Base-by-base conservation (phyloP, 768 basidiomycete species). In the Nevesoporus exiguus region DNA sequence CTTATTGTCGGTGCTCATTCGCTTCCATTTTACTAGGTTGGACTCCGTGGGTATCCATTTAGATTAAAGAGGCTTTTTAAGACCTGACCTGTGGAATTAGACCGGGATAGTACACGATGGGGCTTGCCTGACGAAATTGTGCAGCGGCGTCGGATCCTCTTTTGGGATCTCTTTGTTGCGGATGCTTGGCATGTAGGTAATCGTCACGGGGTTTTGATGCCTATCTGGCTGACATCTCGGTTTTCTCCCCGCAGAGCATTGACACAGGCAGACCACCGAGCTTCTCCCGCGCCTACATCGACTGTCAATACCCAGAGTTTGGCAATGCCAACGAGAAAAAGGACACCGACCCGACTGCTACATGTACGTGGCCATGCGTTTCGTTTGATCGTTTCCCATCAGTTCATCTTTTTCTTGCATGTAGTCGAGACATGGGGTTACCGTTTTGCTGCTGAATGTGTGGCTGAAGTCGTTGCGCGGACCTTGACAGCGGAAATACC, bases 151-250 rank as follows among this genome's bases (percentile, higher is more conserved):
- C 79, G 87, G 3, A 72, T 83, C 30, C 71, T 88, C 10, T 90
- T 91, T 70, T 91, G 88, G 88, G 86, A 90, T 63, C 73, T 89
- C 10, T 90, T 88, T 58, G 76, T 85, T 19, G 82, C 83, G 0
- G 88, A 90, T 59, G 74, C 79, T 4, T 90, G 84, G 84, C 75
- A 80, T 71, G 86, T 86, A 57, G 33, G 77, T 47, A 40, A 31
- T 45, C 17, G n/a, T 47, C 42, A 7, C 36, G 24, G 29, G 5
- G 34, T 24, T 46, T n/a, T 48, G 45, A 51, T 49, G 21, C 14
- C 14, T 33, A 25, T 44, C 9, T 50, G 24, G 41, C 56, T 68
- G 37, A 68, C 29, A n/a, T 45, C 21, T 39, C 29, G 2, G 44
- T 25, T 36, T 17, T 52, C 46, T 27, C 0, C 25, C 27, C 34